Conservation (phyloP, 2,329 filamentous ascomycete species). For the Coniochaeta prunicola region DNA sequence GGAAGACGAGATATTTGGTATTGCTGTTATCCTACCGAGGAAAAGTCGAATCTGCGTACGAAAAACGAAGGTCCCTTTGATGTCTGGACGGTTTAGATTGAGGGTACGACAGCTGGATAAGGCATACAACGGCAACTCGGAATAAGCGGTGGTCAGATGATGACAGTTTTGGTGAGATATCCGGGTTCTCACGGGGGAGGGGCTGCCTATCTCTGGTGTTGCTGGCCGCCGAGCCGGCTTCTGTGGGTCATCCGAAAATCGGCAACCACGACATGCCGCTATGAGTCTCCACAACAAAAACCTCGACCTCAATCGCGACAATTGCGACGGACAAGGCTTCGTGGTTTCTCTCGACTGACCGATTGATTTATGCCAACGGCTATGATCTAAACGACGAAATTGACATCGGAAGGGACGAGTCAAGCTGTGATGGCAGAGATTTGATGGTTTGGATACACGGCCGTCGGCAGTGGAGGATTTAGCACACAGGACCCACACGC, state of each 20-base stretch:
- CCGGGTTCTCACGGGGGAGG: background rate
- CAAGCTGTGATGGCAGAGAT: background rate
- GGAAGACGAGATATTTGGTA: background rate
- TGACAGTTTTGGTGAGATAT: background rate
- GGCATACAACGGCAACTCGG: background rate
- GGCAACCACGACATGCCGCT: background rate
- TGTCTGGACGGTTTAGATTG: background rate
- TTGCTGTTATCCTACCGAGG: background rate
- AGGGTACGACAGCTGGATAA: background rate
- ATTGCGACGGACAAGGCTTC: background rate
- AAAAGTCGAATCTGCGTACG: too few species aligned
- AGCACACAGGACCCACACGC: background rate
- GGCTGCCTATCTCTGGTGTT: background rate
- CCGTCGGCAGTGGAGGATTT: background rate
- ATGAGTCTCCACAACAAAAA: background rate
- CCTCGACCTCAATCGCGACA: background rate
- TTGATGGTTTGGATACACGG: background rate
- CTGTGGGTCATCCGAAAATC: background rate
- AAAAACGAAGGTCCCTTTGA: background rate
- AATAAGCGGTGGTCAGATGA: background rate
- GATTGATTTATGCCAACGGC: background rate
- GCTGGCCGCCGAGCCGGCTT: background rate
- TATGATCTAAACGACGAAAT: background rate
- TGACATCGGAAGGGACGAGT: background rate
- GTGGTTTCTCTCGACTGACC: background rate